Conservation (phyloP, 2,329 filamentous ascomycete species). For the Trichothecium roseum region DNA sequence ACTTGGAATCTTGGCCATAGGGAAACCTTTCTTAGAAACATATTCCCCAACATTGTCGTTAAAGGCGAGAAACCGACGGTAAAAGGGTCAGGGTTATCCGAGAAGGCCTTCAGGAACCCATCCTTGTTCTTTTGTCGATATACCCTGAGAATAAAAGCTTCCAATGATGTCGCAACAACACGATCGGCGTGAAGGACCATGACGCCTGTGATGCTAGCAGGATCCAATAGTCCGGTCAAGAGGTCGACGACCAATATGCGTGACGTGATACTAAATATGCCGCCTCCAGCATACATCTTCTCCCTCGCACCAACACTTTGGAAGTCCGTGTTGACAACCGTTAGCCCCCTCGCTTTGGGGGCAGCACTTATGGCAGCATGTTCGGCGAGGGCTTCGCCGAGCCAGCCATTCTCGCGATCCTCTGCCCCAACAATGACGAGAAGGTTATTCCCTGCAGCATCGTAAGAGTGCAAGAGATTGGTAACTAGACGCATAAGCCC, state of each 20-base stretch:
- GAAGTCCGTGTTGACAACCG: constrained; percentile 87
- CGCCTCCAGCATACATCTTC: constrained; percentile 82
- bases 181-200: constrained; percentile 83
- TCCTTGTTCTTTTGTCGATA: constrained; percentile 90
- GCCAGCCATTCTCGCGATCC: constrained; percentile 91
- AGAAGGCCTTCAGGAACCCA: constrained; percentile 93
- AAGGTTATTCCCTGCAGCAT: constrained; percentile 88
- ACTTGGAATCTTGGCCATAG: constrained; percentile 93
- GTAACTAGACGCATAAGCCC: constrained; percentile 85
- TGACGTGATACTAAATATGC: constrained; percentile 92
- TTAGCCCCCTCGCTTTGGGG: constrained; percentile 73
- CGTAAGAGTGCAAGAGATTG: constrained; percentile 94
- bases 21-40: constrained; percentile 81
- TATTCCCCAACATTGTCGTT: constrained; percentile 75
- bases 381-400: constrained; percentile 90
- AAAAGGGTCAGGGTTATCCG: constrained; percentile 86
- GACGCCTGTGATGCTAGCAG: constrained; percentile 77
- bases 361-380: constrained; percentile 85
- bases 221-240: constrained; percentile 69
- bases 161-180: constrained; percentile 74
- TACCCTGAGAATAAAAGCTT: constrained; percentile 90
- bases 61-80: constrained; percentile 80
- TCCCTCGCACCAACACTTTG: constrained; percentile 80
- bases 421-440: constrained; percentile 83
- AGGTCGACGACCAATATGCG: constrained; percentile 92